Base-by-base conservation (phyloP, 2,329 filamentous ascomycete species). In the Aureobasidium sp. region DNA sequence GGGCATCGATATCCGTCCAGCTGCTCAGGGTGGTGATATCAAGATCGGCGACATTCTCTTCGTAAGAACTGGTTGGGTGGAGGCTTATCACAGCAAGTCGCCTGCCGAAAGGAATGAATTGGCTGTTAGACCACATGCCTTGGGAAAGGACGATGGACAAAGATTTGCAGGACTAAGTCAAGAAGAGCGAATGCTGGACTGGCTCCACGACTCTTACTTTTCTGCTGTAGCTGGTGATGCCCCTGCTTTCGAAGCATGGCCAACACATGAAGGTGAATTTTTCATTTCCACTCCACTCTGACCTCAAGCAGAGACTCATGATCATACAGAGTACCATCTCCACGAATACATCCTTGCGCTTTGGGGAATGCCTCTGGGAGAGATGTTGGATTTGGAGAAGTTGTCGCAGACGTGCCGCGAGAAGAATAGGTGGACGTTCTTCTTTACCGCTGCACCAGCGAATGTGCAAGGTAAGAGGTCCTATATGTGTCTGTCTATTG, bases 171-270 rank as follows among this genome's bases (percentile, higher is more conserved):
- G 49, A 0, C 3, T 62, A 11, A 57, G 42, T 29, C 60, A 57
- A 37, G 60, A 56, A 25, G 60, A 62, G 17, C 72, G 51, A 4
- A 42, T 49, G 34, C 11, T 62, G 17, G 51, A 62, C n/a, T 56
- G 87, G 86, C 34, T 65, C 20, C 62, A 67, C 65, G 27, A 73
- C 72, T 3, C 74, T 72, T 63, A 65, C 22, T 89, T 90, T 66
- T 78, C 86, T 0, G 84, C 83, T 0, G 85, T 87, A 1, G 85
- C 81, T 0, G 84, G 84, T 0, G 87, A 90, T 69, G 76, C 80
- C 14, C 82, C 81, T 22, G 77, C 81, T 0, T 88, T 90, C 64
- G 87, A 90, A 74, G 87, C 55, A 22, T 65, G 62, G 64, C 62
- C 64, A 79, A 47, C 52, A 62, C 58, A 63, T 42, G 56, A 63